Conservation (phyloP, 2,329 filamentous ascomycete species). For the Chrysoporthe puriensis region DNA sequence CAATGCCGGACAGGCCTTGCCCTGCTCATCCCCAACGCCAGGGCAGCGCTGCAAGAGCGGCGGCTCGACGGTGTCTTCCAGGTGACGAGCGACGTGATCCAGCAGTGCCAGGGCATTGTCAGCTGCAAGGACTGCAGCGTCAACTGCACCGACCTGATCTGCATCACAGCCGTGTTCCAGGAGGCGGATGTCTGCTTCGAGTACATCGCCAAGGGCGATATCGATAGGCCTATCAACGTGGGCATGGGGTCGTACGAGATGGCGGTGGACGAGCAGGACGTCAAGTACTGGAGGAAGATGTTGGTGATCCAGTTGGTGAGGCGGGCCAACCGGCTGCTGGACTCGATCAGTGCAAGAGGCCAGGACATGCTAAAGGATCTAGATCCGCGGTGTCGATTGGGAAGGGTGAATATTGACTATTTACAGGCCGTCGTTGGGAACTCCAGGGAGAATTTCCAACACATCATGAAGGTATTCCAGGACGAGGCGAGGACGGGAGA, state of each 20-base stretch:
- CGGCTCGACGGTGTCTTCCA: conserved; percentile 2
- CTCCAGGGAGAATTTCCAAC: neutral
- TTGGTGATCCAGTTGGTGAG: conserved; percentile 6
- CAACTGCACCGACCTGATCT: conserved; percentile 20
- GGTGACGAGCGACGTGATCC: conserved; percentile 6
- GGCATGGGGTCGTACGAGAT: neutral
- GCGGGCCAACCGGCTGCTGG: neutral
- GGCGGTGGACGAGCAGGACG: neutral
- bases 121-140: neutral
- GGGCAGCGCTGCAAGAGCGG: neutral
- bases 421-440: conserved; percentile 1
- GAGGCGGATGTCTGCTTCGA: conserved; percentile 15
- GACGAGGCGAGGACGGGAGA: too few relatives aligned
- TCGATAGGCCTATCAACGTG: neutral
- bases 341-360: conserved; percentile 6
- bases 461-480: too few relatives aligned
- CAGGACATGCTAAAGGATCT: conserved; percentile 7
- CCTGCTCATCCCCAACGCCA: conserved; percentile 7
- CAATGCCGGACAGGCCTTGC: conserved; percentile 9
- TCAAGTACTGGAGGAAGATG: neutral
- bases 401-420: conserved; percentile 10
- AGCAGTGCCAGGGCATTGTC: conserved; percentile 6
- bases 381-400: conserved; percentile 8
- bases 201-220: neutral
- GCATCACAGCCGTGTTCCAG: conserved; percentile 16